Percentiles rank a stretch among this genome's conserved stretches.
phyloP scores from a whole-genome alignment of 306 rosid species.

The Phaseolus lunatus region DNA sequence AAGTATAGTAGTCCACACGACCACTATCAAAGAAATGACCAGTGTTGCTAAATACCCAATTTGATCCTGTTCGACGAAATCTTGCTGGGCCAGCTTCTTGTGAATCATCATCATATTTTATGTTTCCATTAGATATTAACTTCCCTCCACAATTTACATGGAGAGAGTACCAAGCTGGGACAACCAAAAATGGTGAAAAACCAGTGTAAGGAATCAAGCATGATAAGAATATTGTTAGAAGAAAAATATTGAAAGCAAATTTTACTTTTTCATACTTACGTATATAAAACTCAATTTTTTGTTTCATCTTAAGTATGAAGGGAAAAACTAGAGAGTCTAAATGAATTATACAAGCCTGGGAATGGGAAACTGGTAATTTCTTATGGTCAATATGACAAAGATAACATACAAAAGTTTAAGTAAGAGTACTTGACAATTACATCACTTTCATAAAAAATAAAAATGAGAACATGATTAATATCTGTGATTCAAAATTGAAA shows the following conservation, averaged over 20 bases:
- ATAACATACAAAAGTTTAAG: too few species aligned
- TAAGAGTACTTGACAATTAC: not conserved
- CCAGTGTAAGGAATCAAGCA: conserved; percentile 1
- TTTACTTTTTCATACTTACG: not conserved
- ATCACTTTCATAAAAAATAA: not conserved
- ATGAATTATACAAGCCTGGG: not conserved
- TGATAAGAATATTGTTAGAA: not conserved
- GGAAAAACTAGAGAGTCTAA: not conserved
- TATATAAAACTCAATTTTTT: not conserved
- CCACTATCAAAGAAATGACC: conserved; percentile 61
- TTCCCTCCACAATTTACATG: conserved; percentile 77
- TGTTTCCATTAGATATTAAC: conserved; percentile 33
- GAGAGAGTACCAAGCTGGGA: conserved; percentile 54
- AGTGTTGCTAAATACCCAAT: conserved; percentile 72
- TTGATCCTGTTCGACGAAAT: conserved; percentile 38
- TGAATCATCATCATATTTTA: conserved; percentile 56
- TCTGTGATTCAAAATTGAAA: too few species aligned
- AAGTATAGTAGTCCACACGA: conserved; percentile 29
- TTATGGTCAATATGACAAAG: not conserved
- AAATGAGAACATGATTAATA: not conserved
- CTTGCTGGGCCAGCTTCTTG: conserved; percentile 48
- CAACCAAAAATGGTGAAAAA: not conserved
- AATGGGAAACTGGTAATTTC: not conserved
- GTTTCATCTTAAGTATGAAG: not conserved
- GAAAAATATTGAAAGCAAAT: too few species aligned